Base-by-base conservation (phyloP, 176 grass and related monocot genomes). In the Tuctoria greenei region DNA sequence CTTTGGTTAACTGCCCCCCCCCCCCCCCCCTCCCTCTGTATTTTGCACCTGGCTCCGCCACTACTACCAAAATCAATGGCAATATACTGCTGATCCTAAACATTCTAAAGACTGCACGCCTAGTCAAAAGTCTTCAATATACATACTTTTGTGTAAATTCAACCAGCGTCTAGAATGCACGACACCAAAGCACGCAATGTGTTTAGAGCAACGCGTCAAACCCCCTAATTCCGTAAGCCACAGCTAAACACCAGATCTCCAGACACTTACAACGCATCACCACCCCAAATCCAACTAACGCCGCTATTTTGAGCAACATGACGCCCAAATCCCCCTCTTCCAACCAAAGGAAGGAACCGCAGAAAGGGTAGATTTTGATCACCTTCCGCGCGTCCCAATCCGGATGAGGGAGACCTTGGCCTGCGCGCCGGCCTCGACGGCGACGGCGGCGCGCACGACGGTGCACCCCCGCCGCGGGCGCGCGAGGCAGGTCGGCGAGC, bases 361-460 rank as follows among this genome's bases (percentile, higher is more conserved):
- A 49, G 23, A 82, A 56, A 68, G 73, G 76, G 51, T 61, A 27
- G 49, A 83, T 67, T 73, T 38, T 44, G 58, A 46, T 72, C 83
- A 99, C 96, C 92, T 99, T 44, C 96, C 96, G 61, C 96, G 81
- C 17, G 92, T 99, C 31, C 96, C 89, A 86, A 99, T 95, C 81
- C 92, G 85, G 50, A 99, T 57, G 42, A 99, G 85, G 69, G 92
- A 86, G 69, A 99, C 83, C 85, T 90, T 92, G 72, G 95, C 60
- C 85, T 92, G 63, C 45, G 85, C 81, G 80, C 82, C 89, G 74
- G 93, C 65, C 85, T 99, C 85, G 52, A 95, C 77, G 36, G 91
- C 80, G 37, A 92, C 64, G 66, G 92, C 85, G 18, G 89, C 96
- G 66, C 80, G 88, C 68, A 86, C 69, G 16, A 76, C 85, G 17